Conservation (phyloP, 1,139 yeast species). For the Lodderomyces metapsilosis region DNA sequence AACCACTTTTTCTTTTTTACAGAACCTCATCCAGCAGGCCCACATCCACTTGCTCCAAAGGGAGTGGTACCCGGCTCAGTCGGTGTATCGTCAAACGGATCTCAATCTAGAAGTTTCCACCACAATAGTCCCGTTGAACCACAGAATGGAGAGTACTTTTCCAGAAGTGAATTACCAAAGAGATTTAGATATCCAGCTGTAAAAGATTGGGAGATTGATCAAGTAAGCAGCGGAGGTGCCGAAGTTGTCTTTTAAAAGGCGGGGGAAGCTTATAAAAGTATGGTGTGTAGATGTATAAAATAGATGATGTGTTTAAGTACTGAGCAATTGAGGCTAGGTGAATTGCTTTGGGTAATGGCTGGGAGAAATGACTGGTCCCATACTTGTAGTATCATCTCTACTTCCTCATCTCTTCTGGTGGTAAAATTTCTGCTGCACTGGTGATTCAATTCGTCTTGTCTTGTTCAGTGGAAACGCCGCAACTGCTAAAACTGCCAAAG, state of each 20-base stretch:
- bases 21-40: slow-evolving; percentile 25
- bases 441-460: too few species aligned
- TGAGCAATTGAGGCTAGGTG: too few species aligned
- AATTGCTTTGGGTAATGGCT: too few species aligned
- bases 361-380: too few species aligned
- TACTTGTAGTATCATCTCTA: too few species aligned
- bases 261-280: not conserved
- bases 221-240: slow-evolving; percentile 78
- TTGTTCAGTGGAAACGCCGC: too few species aligned
- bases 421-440: too few species aligned
- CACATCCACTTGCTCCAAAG: slow-evolving; percentile 54
- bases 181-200: slow-evolving; percentile 67
- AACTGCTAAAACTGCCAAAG: too few species aligned
- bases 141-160: slow-evolving; percentile 48
- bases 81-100: slow-evolving; percentile 10
- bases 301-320: too few species aligned
- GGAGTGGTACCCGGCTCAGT: slow-evolving; percentile 45
- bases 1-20: slow-evolving; percentile 1
- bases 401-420: too few species aligned
- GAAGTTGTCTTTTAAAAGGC: slow-evolving; percentile 35
- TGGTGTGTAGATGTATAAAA: not conserved
- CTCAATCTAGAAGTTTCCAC: slow-evolving; percentile 16
- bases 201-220: slow-evolving; percentile 68
- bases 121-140: slow-evolving; percentile 38
- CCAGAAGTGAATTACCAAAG: slow-evolving; percentile 65